Base-by-base conservation (phyloP, 176 grass and related monocot genomes). In the Lolium multiflorum region DNA sequence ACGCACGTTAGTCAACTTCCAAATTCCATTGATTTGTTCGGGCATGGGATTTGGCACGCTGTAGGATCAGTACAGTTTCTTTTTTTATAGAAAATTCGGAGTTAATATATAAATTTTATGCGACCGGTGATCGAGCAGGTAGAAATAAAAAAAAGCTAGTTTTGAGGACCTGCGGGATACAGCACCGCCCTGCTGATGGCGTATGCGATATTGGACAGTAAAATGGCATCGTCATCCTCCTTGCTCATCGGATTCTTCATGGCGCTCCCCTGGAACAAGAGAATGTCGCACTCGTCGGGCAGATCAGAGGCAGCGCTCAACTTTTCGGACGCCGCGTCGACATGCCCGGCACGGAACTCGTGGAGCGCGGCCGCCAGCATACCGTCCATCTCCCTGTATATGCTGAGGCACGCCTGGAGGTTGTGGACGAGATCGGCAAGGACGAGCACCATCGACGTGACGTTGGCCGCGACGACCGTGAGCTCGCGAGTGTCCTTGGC, bases 391-490 rank as follows among this genome's bases (percentile, higher is more conserved):
- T 28, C 48, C 73, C 73, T 52, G 73, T 76, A 54, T 15, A 31
- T 10, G 24, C 7, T 17, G 47, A 52, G 73, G 73, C 73, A 76
- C 11, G 1, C 7, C 0, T 3, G 2, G 24, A 76, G 73, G 73
- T 54, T 60, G 35, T 15, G 37, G 24, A 76, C 48, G 24, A 76
- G 73, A 24, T 76, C 73, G 24, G 14, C 73, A 24, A 76, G 73
- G 73, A 76, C 73, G 48, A 76, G 73, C 22, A 76, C 48, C 24
- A 24, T 76, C 14, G 73, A 52, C 13, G 86, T 86, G 71, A 26
- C 44, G 20, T 44, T 39, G 16, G 86, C 82, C 25, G 86, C 90
- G 10, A 66, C 38, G 21, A 31, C 65, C 38, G 90, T 78, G 7
- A 92, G 90, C 15, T 47, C 9, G 7, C 17, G 15, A n/a, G 44